These are phyloP conservation scores for Salix suchowensis DNA, from an alignment of 345 rosid species.

Conservation along the genomic window DNA sequence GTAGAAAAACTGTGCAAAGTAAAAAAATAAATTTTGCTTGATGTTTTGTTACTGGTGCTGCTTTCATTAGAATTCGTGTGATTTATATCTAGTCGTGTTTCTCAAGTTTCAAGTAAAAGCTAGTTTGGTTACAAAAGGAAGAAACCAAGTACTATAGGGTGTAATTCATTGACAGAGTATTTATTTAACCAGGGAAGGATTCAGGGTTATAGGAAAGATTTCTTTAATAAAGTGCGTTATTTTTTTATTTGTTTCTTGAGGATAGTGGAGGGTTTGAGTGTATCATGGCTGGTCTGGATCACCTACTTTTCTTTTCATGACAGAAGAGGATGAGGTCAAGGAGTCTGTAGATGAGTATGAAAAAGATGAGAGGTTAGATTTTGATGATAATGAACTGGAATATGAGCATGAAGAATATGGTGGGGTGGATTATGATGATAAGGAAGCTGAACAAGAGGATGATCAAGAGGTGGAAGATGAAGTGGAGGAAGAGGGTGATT, in stretches of 20 bases:
- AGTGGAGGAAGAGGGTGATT: slow-evolving; percentile 61
- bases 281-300: slow-evolving; percentile 39
- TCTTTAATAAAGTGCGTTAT: background rate
- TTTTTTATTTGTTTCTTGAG: slow-evolving; percentile 1
- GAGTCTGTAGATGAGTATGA: slow-evolving; percentile 62
- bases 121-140: background rate
- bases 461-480: slow-evolving; percentile 44
- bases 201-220: background rate
- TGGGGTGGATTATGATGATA: slow-evolving; percentile 63
- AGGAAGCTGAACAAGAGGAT: slow-evolving; percentile 59
- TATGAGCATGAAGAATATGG: slow-evolving; percentile 44
- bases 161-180: background rate
- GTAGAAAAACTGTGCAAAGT: background rate
- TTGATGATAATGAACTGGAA: slow-evolving; percentile 77
- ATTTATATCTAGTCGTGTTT: background rate
- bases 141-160: background rate
- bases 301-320: slow-evolving; percentile 42
- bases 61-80: background rate
- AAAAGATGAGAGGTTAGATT: slow-evolving; percentile 70
- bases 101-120: background rate
- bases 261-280: slow-evolving; percentile 25
- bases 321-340: slow-evolving; percentile 67
- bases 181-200: background rate
- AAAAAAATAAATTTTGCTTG: background rate
- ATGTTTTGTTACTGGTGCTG: background rate